These are phyloP conservation scores for Penstemon newberryi DNA, from an alignment of 257 asterid species.

Conservation along the genomic window DNA sequence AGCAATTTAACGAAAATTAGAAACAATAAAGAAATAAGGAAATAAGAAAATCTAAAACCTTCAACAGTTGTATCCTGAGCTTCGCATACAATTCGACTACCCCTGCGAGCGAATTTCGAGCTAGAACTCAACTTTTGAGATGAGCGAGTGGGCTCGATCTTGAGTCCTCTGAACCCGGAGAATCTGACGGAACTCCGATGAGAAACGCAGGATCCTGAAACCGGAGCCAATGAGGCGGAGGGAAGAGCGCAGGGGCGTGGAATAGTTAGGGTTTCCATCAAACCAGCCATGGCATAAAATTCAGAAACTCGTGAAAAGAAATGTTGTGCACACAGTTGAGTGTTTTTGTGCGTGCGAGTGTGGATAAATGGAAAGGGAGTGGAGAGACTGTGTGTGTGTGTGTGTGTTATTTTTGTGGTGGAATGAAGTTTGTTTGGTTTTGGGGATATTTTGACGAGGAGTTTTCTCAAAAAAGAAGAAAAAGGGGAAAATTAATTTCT, in stretches of 20 bases:
- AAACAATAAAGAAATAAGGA: neutral
- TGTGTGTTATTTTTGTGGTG: constrained; percentile 27
- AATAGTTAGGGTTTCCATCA: constrained; percentile 61
- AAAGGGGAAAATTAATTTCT: no score
- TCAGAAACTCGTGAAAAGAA: neutral
- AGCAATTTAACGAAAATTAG: no score
- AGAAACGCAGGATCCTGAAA: constrained; percentile 24
- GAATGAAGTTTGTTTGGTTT: constrained; percentile 23
- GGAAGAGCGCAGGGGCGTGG: constrained; percentile 70
- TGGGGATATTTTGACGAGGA: neutral
- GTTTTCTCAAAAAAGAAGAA: no score
- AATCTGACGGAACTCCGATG: constrained; percentile 49
- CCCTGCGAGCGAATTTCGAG: constrained; percentile 43
- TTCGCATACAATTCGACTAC: constrained; percentile 69
- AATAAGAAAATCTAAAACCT: constrained; percentile 34
- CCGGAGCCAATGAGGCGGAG: constrained; percentile 49
- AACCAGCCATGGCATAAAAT: constrained; percentile 44
- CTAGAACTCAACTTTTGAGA: constrained; percentile 40
- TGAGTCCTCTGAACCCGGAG: constrained; percentile 61
- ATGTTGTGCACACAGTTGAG: neutral
- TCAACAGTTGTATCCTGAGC: constrained; percentile 69
- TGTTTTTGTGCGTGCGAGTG: neutral
- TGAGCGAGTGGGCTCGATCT: constrained; percentile 57
- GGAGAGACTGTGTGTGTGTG: neutral
- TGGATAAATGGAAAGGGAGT: constrained; percentile 16